Evolutionary conservation across 768 basidiomycete genomes (phyloP), one percentile per base, ranked within the genome.

Genomic region (Rhizopogon vulgaris): DNA sequence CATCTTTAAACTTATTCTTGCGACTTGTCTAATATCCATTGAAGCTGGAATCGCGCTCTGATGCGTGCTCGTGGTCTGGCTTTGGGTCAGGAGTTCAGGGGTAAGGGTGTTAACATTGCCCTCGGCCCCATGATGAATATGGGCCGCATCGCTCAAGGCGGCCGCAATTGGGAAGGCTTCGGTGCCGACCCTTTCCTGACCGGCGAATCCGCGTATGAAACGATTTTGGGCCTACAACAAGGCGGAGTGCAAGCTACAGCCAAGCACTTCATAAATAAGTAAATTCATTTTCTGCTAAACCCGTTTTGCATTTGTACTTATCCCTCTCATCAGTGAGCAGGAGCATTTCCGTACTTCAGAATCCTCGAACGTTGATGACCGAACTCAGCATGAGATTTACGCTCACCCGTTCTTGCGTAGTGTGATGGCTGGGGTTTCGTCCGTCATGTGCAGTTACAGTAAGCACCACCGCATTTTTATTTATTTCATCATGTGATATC

Each of bases 91-190:
- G 87, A 90, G 63, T 84, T 80, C 62, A 68, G 78, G n/a, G 82
- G 75, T 10, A 84, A 86, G 63, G 88, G 88, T 22, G 79, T 79
- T 14, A 62, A 80, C 58, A 63, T 78, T 38, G 69, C 55, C 6
- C 59, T 67, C 5, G 60, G 74, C 5, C 76, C 87, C 0, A 87
- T 86, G 83, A 90, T 87, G 81, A 90, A 90, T 61, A 77, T 91
- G 71, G 85, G 83, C 2, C 78, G 85, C 14, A 69, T 82, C 12
- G 81, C 84, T 1, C 73, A 78, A 55, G 87, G 84, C 2, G 91
- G 90, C 7, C 72, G 91, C 28, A 90, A 91, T 64, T 93, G 89
- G 88, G 91, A 93, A 72, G 88, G 89, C 22, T 90, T 90, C 53
- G 90, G 90, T 28, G 87, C 78, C 6, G 91, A 94, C 65, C 90